Conservation (phyloP, 1,284 basidiomycete species). For the Microbotryum lychnidis-dioicae region DNA sequence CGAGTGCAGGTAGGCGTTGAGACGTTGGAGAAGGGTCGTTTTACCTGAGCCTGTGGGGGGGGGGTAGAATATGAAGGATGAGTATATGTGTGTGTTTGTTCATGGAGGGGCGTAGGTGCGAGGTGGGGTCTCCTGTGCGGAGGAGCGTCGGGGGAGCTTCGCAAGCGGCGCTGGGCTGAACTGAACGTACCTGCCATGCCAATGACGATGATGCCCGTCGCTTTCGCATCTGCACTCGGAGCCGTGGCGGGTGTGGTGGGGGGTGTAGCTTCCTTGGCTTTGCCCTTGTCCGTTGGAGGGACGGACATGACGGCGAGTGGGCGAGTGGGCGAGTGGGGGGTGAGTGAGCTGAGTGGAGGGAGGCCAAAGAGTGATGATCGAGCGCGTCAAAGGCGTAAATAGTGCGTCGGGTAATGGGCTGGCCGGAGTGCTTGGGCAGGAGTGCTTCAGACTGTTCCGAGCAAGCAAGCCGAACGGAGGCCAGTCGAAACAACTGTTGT, state of each 20-base stretch:
- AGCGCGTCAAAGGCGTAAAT: too few relatives aligned
- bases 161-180: too few relatives aligned
- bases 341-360: too few relatives aligned
- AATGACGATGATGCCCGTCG: slow-evolving; percentile 34
- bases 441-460: too few relatives aligned
- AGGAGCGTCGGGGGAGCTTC: not conserved
- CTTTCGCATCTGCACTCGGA: slow-evolving; percentile 1
- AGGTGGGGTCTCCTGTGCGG: slow-evolving; percentile 8
- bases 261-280: slow-evolving; percentile 1
- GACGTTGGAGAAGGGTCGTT: slow-evolving; percentile 89
- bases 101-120: not conserved
- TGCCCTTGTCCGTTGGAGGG: slow-evolving; percentile 10
- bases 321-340: too few relatives aligned
- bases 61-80: not conserved
- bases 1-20: slow-evolving; percentile 75
- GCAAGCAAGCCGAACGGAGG: too few relatives aligned
- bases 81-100: too few relatives aligned
- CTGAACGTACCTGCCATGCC: slow-evolving; percentile 21
- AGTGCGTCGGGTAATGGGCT: too few relatives aligned
- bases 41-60: slow-evolving; percentile 52
- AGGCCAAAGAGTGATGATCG: too few relatives aligned
- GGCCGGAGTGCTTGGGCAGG: too few relatives aligned
- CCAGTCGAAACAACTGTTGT: too few relatives aligned
- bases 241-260: not conserved
- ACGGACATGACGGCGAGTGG: too few relatives aligned